A percentile compares a stretch with the other conserved stretches of the same genome.
Conservation (phyloP, 768 basidiomycete genomes). For the Mycena crocata region DNA sequence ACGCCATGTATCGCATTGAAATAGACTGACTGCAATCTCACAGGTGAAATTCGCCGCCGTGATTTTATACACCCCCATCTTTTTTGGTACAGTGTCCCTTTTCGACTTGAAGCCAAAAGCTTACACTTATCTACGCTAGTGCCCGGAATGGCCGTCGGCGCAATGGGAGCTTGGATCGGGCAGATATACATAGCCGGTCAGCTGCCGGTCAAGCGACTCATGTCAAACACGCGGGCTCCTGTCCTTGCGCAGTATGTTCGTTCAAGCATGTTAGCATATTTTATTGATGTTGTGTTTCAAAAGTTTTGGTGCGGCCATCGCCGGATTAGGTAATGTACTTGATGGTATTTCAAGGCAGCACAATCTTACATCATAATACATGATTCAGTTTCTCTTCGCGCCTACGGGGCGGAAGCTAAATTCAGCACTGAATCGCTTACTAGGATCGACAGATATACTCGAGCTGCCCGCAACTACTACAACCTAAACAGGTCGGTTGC, state of each 20-base stretch:
- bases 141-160: conserved; percentile 42
- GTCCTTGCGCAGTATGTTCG: conserved; percentile 46
- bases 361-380: neutral
- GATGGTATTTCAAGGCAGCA: too few relatives aligned
- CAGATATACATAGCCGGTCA: conserved; percentile 44
- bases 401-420: conserved; percentile 57
- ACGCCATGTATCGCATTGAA: conserved; percentile 43
- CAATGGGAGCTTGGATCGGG: conserved; percentile 32
- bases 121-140: too few relatives aligned
- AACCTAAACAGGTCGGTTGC: conserved; percentile 45
- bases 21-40: conserved; percentile 15
- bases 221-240: conserved; percentile 39
- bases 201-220: conserved; percentile 40
- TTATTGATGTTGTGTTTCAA: conserved; percentile 22
- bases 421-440: conserved; percentile 49
- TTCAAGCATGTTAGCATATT: conserved; percentile 31
- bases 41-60: conserved; percentile 45
- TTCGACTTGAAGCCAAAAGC: too few relatives aligned
- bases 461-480: conserved; percentile 28
- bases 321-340: conserved; percentile 45
- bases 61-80: conserved; percentile 41
- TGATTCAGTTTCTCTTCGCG: conserved; percentile 53
- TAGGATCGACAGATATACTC: conserved; percentile 55
- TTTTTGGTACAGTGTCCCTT: too few relatives aligned
- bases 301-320: conserved; percentile 58